Base-by-base conservation (phyloP, 1,139 yeast species). In the Scheffersomyces parashehatae region DNA sequence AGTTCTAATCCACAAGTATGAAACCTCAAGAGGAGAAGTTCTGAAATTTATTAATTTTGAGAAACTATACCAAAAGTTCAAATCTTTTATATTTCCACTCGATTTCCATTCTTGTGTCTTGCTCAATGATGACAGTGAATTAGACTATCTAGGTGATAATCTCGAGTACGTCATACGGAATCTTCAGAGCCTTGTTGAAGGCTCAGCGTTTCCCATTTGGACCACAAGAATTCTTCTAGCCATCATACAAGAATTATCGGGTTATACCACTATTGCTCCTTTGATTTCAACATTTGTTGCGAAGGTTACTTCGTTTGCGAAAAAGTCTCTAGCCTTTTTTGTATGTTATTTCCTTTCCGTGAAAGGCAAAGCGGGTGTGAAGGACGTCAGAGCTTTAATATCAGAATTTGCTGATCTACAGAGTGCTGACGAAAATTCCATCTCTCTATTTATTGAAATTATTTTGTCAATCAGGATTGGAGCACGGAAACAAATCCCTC, bases 381-480 rank as follows among this genome's bases (percentile, higher is more conserved):
- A 35, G 3, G 29, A 43, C 3, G 41, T 59, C 10, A 15, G 35
- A 3, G 32, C 35, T 1, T 36, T 56, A 9, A 40, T 63, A 11
- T 39, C 46, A 5, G 48, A 37, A 6, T 50, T 56, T 44, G 37
- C 50, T 13, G 39, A 44, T 5, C 6, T 49, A 35, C 30, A 41
- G 11, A 20, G 35, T 12, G 43, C 40, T 5, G 54, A 51, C 13
- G 47, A 40, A 4, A 52, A 57, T 3, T 63, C 65, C 29, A 46
- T 67, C 5, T 55, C 56, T 3, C 45, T 75, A 2, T 59, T 81
- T 28, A 51, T 78, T 11, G 60, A 68, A 11, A 52, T 79, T 1
- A 52, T 79, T 3, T 56, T 79, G 4, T 47, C 72, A 13, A 55
- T 84, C 1, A 62, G 88, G 44, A 54, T 73, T 3, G 83, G 81